phyloP scores from a whole-genome alignment of 23 red algal genomes.

The Gracilaria gracilis region DNA sequence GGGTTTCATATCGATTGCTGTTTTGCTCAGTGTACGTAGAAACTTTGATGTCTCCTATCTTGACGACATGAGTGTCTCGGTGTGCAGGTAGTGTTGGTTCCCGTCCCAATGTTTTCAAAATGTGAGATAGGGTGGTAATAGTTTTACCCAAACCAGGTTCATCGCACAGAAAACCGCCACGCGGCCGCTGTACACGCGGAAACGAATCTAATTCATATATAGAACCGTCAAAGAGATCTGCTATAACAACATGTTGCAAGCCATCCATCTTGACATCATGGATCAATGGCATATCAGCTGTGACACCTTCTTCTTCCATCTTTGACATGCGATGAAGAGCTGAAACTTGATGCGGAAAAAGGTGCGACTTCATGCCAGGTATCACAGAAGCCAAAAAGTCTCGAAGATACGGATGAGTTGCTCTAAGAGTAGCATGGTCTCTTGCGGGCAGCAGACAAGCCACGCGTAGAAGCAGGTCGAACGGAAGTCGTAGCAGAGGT shows the following conservation, averaged over 20 bases:
- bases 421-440: slow-evolving; percentile 26
- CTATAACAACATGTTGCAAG: slow-evolving; percentile 34
- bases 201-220: slow-evolving; percentile 25
- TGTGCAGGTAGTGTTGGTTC: slow-evolving; percentile 21
- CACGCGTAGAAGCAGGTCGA: slow-evolving; percentile 40
- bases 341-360: slow-evolving; percentile 78
- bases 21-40: neutral
- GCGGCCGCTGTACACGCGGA: slow-evolving; percentile 30
- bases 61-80: neutral
- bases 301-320: slow-evolving; percentile 28
- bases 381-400: slow-evolving; percentile 31
- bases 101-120: slow-evolving; percentile 78
- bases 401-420: slow-evolving; percentile 6
- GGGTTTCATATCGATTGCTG: neutral
- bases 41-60: neutral
- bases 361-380: slow-evolving; percentile 51
- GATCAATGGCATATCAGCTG: slow-evolving; percentile 11
- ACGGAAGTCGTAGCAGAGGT: slow-evolving; percentile 29
- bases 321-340: slow-evolving; percentile 57
- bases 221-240: slow-evolving; percentile 51
- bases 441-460: slow-evolving; percentile 1
- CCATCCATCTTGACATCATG: neutral
- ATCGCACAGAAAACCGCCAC: slow-evolving; percentile 95
- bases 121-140: slow-evolving; percentile 78
- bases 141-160: slow-evolving; percentile 99